These are phyloP conservation scores for Dichotomopilus funicola DNA, from an alignment of 2,329 filamentous ascomycete species.

Conservation along the genomic window DNA sequence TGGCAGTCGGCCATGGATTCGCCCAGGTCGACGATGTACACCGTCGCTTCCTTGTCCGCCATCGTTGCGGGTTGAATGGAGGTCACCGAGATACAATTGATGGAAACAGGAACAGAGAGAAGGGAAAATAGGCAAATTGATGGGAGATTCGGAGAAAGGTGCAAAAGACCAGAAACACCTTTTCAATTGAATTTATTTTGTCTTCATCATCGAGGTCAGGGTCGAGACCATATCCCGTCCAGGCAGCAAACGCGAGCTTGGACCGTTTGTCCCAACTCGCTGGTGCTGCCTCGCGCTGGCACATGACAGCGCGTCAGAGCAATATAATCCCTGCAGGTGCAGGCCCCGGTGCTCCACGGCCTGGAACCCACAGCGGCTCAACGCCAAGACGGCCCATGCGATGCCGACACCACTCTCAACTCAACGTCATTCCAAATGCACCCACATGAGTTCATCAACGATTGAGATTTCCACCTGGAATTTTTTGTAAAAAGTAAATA, in stretches of 20 bases:
- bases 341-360: background rate
- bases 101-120: background rate
- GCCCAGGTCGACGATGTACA: slow-evolving; percentile 88
- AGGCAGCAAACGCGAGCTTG: slow-evolving; percentile 19
- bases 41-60: slow-evolving; percentile 87
- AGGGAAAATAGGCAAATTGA: too few species aligned
- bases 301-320: slow-evolving; percentile 22
- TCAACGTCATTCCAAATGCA: too few species aligned
- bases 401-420: too few species aligned
- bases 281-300: slow-evolving; percentile 20
- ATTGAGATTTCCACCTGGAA: too few species aligned
- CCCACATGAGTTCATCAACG: too few species aligned
- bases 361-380: background rate
- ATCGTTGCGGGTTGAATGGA: slow-evolving; percentile 42
- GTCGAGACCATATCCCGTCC: background rate
- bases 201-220: background rate
- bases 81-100: background rate
- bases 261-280: slow-evolving; percentile 8
- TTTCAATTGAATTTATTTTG: background rate
- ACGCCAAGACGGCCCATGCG: background rate
- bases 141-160: background rate
- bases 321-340: background rate
- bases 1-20: slow-evolving; percentile 71
- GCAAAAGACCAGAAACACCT: background rate
- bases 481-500: too few species aligned